Evolutionary conservation across 1,284 basidiomycete species (phyloP), one percentile per base, ranked within the genome.

Genomic region (Leccinum glutinopallens): DNA sequence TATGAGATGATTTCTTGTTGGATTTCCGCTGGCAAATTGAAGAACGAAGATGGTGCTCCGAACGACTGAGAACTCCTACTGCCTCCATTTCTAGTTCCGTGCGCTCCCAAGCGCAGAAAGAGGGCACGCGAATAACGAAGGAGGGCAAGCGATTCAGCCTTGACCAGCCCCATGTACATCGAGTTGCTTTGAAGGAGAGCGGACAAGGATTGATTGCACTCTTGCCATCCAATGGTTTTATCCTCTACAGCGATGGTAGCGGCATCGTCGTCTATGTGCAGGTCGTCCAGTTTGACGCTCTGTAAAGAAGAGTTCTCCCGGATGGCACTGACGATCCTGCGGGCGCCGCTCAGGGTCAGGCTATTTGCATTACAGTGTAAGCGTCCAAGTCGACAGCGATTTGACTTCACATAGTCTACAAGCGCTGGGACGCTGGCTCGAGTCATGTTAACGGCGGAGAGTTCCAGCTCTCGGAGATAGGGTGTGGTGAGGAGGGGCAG

Each of bases 1-100:
- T 84, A 83, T 8, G 86, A 84, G 19, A 91, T 80, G 55, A 88
- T 84, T 68, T 86, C 71, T 7, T 87, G 80, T 65, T 85, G 82
- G 13, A 91, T 75, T 73, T 91, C 89, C 8, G 74, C 77, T 0
- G 89, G 90, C n/a, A 91, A 78, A 12, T 68, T 65, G 49, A 68
- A 71, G 69, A 84, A 85, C 8, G 66, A 60, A 43, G 70, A 68
- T 22, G 66, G 66, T 7, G 22, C 70, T 15, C 65, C 17, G 59
- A 66, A 46, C 19, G 61, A 62, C n/a, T 57, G 60, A 2, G 67
- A 66, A 25, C 60, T 64, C 56, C 61, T 54, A 32, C 57, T 58
- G 37, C 46, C 12, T 8, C 46, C 62, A 59, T 37, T 29, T 10
- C 32, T 57, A 19, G 4, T 6, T 15, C 22, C 39, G n/a, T 22